These are phyloP conservation scores for Talaromyces sp. DNA, from an alignment of 2,329 filamentous ascomycete genomes.

Conservation along the genomic window DNA sequence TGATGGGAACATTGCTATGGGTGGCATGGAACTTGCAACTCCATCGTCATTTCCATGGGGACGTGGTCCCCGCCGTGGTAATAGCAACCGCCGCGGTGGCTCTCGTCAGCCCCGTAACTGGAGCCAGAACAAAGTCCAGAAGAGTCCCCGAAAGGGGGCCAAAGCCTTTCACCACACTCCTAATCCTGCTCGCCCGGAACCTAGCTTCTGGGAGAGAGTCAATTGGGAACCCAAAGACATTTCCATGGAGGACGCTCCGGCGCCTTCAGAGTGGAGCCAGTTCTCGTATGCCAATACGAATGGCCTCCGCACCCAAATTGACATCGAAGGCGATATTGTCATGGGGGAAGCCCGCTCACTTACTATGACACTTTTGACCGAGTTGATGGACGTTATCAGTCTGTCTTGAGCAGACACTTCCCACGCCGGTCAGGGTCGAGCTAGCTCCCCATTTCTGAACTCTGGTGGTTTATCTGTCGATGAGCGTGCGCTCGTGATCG, in stretches of 20 bases:
- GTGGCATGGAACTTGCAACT: slow-evolving; percentile 6
- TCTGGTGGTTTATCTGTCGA: background rate
- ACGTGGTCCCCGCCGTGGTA: background rate
- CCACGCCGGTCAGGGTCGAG: background rate
- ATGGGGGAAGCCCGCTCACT: slow-evolving; percentile 9
- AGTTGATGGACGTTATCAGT: background rate
- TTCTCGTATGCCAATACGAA: slow-evolving; percentile 2
- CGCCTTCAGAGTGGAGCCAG: background rate
- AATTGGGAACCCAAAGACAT: background rate
- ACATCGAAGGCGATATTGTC: slow-evolving; percentile 5
- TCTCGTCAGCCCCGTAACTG: slow-evolving; percentile 1
- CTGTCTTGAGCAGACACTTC: background rate
- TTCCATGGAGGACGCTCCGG: slow-evolving; percentile 3
- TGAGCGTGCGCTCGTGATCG: slow-evolving; percentile 3
- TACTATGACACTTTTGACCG: background rate
- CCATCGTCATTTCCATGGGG: background rate
- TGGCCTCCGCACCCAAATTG: slow-evolving; percentile 1
- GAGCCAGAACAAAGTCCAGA: background rate
- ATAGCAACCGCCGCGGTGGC: background rate
- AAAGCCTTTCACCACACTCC: background rate
- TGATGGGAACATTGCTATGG: slow-evolving; percentile 7
- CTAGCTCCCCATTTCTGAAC: background rate
- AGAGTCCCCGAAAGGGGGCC: background rate
- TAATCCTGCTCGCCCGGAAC: background rate
- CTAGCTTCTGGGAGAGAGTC: background rate